Evolutionary conservation across 164 flowering plant species (phyloP).

Genomic region (Aristolochia contorta): DNA sequence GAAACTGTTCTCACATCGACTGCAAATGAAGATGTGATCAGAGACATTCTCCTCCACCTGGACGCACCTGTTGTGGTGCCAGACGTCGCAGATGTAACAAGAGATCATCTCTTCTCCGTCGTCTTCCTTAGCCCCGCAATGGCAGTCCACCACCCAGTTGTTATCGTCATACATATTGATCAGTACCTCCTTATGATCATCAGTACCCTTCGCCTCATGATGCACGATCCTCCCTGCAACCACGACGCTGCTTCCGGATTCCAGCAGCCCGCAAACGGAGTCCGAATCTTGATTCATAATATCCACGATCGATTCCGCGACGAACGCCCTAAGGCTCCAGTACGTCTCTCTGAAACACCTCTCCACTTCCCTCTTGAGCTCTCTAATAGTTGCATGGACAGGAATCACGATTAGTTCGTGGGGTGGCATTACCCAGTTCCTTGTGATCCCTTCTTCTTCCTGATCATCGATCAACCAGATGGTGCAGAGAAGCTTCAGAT

Average conservation of each 20-base stretch:
- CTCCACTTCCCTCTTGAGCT: conserved; percentile 52
- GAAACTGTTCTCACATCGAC: conserved; percentile 62
- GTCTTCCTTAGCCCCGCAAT: conserved; percentile 69
- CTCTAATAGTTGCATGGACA: conserved; percentile 40
- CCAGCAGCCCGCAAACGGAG: conserved; percentile 26
- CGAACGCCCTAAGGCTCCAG: conserved; percentile 45
- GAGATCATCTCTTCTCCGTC: conserved; percentile 79
- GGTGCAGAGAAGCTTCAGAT: conserved; percentile 40
- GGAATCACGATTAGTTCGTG: conserved; percentile 40
- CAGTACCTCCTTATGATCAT: too few species aligned
- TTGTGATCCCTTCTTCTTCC: conserved; percentile 7
- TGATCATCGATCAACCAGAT: conserved; percentile 17
- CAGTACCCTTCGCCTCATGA: conserved; percentile 5
- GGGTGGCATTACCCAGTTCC: conserved; percentile 25
- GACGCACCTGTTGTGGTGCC: conserved; percentile 81
- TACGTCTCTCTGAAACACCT: conserved; percentile 54
- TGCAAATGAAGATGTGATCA: conserved; percentile 60
- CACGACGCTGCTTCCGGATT: conserved; percentile 34
- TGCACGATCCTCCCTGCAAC: conserved; percentile 27
- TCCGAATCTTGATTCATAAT: conserved; percentile 26
- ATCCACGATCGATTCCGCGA: conserved; percentile 24
- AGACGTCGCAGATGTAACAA: conserved; percentile 83
- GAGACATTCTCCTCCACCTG: conserved; percentile 53
- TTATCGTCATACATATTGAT: too few species aligned
- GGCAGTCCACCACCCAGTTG: conserved; percentile 43